Conservation (phyloP, 345 rosid genomes). For the Lepidium didymum region DNA sequence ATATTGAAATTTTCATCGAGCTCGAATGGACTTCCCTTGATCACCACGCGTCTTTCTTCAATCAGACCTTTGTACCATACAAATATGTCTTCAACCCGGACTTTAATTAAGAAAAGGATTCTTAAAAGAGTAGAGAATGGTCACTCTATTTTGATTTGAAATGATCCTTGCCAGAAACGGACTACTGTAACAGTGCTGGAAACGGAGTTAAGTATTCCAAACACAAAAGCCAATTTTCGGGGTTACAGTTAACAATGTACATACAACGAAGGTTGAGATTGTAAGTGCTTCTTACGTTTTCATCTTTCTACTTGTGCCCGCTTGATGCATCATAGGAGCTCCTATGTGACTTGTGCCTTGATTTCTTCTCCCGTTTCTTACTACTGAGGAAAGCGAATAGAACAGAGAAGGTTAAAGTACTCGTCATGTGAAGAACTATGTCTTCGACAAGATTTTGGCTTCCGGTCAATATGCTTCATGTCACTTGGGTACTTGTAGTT, state of each 20-base stretch:
- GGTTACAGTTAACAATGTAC: too few species aligned
- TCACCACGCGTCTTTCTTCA: constrained; percentile 4
- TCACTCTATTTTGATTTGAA: too few species aligned
- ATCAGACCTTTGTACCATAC: constrained; percentile 7
- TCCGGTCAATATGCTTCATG: constrained; percentile 93
- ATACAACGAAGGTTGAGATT: too few species aligned
- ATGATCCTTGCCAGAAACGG: too few species aligned
- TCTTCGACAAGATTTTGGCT: constrained; percentile 88
- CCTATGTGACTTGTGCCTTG: constrained; percentile 71
- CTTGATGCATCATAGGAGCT: constrained; percentile 40
- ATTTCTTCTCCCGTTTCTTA: constrained; percentile 89
- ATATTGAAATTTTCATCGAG: background rate
- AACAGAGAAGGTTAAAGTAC: constrained; percentile 33
- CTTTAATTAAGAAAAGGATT: too few species aligned
- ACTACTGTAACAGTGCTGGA: too few species aligned
- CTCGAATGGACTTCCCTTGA: background rate
- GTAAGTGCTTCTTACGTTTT: too few species aligned
- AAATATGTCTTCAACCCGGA: too few species aligned
- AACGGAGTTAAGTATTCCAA: too few species aligned
- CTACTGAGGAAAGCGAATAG: constrained; percentile 20
- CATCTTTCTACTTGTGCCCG: background rate
- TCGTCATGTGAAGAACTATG: constrained; percentile 75
- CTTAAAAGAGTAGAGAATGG: too few species aligned
- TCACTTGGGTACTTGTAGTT: constrained; percentile 74
- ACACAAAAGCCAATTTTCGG: too few species aligned